phyloP scores from a whole-genome alignment of 352 stramenopile genomes.

The Thalassiosira livingstoniorum region DNA sequence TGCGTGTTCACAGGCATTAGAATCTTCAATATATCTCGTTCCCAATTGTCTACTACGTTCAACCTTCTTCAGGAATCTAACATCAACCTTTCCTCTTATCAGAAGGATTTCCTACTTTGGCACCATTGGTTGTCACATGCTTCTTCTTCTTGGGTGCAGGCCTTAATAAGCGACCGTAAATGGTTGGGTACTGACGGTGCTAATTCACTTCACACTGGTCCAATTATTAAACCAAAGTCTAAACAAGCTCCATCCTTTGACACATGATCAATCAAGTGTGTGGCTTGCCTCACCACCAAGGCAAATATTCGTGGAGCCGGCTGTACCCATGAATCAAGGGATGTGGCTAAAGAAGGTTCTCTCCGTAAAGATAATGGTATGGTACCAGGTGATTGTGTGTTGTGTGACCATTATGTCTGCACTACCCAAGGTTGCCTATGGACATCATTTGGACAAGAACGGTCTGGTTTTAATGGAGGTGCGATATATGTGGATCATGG shows the following conservation, averaged over 20 bases:
- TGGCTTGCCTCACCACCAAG: too few species aligned
- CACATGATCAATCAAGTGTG: too few species aligned
- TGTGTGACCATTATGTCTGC: conserved; percentile 17
- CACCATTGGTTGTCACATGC: conserved; percentile 9
- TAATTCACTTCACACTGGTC: too few species aligned
- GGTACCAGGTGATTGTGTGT: conserved; percentile 1
- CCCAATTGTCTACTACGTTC: background rate
- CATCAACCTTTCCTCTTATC: conserved; percentile 4
- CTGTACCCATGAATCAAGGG: too few species aligned
- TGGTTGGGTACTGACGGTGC: too few species aligned
- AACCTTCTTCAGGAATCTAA: background rate
- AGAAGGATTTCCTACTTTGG: conserved; percentile 21
- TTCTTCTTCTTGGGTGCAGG: too few species aligned
- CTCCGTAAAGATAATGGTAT: too few species aligned
- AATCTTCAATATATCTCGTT: background rate
- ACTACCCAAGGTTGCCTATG: background rate
- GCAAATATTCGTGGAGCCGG: too few species aligned
- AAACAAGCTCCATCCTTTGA: too few species aligned
- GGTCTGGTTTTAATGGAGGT: conserved; percentile 10
- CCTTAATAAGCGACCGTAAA: too few species aligned
- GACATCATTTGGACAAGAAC: background rate
- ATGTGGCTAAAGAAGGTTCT: too few species aligned
- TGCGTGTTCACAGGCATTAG: background rate
- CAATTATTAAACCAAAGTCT: too few species aligned
- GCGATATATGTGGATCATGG: conserved; percentile 21